Evolutionary conservation across 306 rosid species (phyloP), one percentile per base, ranked within the genome.

Genomic region (Bauhinia variegata): DNA sequence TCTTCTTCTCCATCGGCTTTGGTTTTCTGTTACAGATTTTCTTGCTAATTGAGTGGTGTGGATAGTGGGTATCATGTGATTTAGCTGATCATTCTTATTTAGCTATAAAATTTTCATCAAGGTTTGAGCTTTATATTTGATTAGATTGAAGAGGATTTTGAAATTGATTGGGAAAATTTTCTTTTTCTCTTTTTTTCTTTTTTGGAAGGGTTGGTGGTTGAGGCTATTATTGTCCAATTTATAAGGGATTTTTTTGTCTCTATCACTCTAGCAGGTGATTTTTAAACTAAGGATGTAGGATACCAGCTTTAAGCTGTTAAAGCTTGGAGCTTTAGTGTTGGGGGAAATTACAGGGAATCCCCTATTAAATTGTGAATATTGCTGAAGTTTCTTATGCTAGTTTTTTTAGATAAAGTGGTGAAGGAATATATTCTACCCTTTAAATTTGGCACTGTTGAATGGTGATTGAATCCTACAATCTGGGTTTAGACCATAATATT

Each of bases 31-130:
- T 60, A 44, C 52, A 52, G 5, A 37, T 44, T 32, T 66, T 62
- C 3, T 50, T 2, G 0, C 46, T 15, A 63, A 8, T 39, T 9
- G 47, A 58, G 28, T 57, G 43, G 63, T 60, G 49, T 67, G 18
- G 63, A 16, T 59, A 15, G 17, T 79, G 75, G 82, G 77, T 78
- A 9, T 75, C 59, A 18, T 30, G 5, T 54, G 12, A 28, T 54
- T 74, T 74, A 6, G 50, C 58, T 53, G 46, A 73, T 48, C 65
- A 51, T 68, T 58, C 17, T 36, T 34, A 7, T 17, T 2, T 68
- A 37, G 49, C 65, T 6, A 43, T 23, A 12, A 9, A 33, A 14
- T 49, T 62, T 69, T 61, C n/a, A 36, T 34, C 5, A 55, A 41
- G 33, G 15, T 18, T 60, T 23, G 60, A 16, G 41, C 36, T 56